Percentiles rank a stretch among this genome's conserved stretches.
phyloP scores from a whole-genome alignment of 179 eudicot species.

The Beta lomatogona region DNA sequence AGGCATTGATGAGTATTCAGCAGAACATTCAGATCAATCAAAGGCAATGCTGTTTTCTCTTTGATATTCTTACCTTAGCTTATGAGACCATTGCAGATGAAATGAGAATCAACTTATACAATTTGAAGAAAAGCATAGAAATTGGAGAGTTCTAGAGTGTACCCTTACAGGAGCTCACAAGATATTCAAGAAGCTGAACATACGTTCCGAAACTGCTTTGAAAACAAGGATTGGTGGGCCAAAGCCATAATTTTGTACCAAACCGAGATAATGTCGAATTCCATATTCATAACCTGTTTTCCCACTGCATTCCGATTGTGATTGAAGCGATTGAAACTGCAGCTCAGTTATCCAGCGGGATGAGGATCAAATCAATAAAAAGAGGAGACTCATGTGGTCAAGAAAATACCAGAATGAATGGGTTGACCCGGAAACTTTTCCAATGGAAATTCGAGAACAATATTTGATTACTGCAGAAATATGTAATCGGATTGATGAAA shows the following conservation, averaged over 20 bases:
- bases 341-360: slow-evolving; percentile 54
- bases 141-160: slow-evolving; percentile 66
- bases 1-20: slow-evolving; percentile 65
- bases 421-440: slow-evolving; percentile 61
- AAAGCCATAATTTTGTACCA: slow-evolving; percentile 56
- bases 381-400: slow-evolving; percentile 45
- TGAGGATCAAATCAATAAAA: slow-evolving; percentile 50
- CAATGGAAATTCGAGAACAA: slow-evolving; percentile 60
- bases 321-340: slow-evolving; percentile 69
- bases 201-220: slow-evolving; percentile 58
- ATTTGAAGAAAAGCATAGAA: slow-evolving; percentile 55
- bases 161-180: slow-evolving; percentile 65
- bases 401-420: slow-evolving; percentile 61
- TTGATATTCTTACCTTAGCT: slow-evolving; percentile 55
- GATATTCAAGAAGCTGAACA: slow-evolving; percentile 59
- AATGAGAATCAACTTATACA: slow-evolving; percentile 59
- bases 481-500: slow-evolving; percentile 44
- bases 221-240: slow-evolving; percentile 62
- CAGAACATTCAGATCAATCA: slow-evolving; percentile 63
- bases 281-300: slow-evolving; percentile 66
- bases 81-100: slow-evolving; percentile 62
- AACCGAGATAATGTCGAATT: slow-evolving; percentile 58
- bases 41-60: slow-evolving; percentile 67
- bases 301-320: slow-evolving; percentile 49
- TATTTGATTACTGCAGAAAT: slow-evolving; percentile 54